These are phyloP conservation scores for Protomyces inouyei DNA, from an alignment of 1,139 yeast genomes.

Conservation along the genomic window DNA sequence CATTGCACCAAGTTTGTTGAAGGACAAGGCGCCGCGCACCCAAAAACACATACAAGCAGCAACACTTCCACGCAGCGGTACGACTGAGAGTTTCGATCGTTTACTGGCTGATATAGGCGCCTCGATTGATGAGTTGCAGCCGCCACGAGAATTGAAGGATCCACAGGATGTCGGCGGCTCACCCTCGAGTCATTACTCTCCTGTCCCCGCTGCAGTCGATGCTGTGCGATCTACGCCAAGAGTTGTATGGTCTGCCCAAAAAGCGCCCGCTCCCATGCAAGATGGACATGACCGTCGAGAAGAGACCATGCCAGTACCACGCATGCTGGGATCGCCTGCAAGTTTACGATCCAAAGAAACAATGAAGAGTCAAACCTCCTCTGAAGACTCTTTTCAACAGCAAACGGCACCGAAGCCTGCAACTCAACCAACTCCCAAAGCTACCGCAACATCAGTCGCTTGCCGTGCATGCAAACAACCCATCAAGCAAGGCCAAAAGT, in stretches of 20 bases:
- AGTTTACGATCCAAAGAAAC: constrained; percentile 14
- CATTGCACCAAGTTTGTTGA: neutral
- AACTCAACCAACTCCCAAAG: neutral
- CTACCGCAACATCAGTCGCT: neutral
- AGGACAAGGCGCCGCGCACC: neutral
- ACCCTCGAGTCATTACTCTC: constrained; percentile 23
- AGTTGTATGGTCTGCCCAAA: neutral
- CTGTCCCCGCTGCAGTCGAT: neutral
- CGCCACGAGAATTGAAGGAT: neutral
- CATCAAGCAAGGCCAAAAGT: constrained; percentile 46
- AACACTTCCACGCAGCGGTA: constrained; percentile 1
- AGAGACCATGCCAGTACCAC: neutral
- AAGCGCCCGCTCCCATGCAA: neutral
- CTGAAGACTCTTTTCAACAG: neutral
- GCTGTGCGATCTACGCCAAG: neutral
- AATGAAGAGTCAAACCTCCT: neutral
- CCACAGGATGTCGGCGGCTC: neutral
- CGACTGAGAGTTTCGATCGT: constrained; percentile 19
- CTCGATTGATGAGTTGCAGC: constrained; percentile 10
- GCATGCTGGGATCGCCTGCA: constrained; percentile 11
- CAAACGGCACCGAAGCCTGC: neutral
- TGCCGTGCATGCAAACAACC: constrained; percentile 51
- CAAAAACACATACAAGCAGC: neutral
- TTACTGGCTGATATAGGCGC: constrained; percentile 22
- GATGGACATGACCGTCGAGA: neutral